Conservation (phyloP, 2,329 filamentous ascomycete species). For the Penicillium sp. region DNA sequence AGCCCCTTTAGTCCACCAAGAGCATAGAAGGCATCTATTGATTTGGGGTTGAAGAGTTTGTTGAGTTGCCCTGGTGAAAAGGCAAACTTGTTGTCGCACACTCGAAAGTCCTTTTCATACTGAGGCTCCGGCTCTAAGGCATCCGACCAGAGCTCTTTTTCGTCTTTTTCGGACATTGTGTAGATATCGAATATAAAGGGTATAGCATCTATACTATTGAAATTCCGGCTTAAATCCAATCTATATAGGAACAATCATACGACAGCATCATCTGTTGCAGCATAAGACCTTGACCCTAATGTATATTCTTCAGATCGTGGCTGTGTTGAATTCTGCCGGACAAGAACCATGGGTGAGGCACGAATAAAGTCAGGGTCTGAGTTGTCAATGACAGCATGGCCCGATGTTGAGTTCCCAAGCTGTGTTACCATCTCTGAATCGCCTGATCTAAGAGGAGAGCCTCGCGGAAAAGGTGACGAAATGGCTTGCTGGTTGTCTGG, state of each 20-base stretch:
- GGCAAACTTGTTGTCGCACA: slow-evolving; percentile 84
- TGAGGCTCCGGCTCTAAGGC: slow-evolving; percentile 77
- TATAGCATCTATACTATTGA: neutral
- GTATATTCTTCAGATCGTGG: neutral
- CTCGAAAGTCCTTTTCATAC: slow-evolving; percentile 74
- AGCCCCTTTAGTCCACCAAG: slow-evolving; percentile 82
- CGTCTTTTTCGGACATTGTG: slow-evolving; percentile 9
- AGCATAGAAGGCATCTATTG: slow-evolving; percentile 76
- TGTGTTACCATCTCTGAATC: neutral
- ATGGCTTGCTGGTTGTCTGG: slow-evolving; percentile 2
- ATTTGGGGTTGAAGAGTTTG: slow-evolving; percentile 91
- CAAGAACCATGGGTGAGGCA: neutral
- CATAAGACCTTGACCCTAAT: neutral
- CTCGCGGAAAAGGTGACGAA: slow-evolving; percentile 15
- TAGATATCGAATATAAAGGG: neutral
- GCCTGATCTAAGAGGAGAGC: slow-evolving; percentile 26
- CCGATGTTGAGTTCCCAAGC: neutral
- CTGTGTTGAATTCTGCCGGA: neutral
- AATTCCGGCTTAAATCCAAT: neutral
- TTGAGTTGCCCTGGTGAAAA: slow-evolving; percentile 78
- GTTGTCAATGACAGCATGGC: neutral
- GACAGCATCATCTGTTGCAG: neutral
- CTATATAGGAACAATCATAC: neutral
- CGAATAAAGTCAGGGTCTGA: neutral
- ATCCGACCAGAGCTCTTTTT: slow-evolving; percentile 41